Conservation (phyloP, 441 rosid genomes). For the Pelargonium cotyledonis region DNA sequence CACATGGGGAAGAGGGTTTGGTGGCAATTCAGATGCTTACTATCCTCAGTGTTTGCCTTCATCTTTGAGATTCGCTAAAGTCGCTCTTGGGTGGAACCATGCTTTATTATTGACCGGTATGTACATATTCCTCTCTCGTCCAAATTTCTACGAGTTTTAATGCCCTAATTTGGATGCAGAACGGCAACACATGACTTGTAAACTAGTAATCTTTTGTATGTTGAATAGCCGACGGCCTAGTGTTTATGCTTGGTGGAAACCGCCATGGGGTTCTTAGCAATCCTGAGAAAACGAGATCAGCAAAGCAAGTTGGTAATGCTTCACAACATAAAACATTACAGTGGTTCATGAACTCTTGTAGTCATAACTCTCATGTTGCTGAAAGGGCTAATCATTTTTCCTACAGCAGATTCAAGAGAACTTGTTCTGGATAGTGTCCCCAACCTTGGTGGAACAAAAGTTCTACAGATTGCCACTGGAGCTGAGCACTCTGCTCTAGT, state of each 20-base stretch:
- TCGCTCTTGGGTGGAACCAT: slow-evolving; percentile 82
- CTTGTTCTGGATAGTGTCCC: slow-evolving; percentile 38
- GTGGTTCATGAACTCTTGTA: no score
- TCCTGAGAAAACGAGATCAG: slow-evolving; percentile 32
- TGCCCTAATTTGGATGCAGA: background rate
- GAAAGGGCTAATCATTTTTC: background rate
- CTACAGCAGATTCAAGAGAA: slow-evolving; percentile 25
- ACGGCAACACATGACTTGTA: background rate
- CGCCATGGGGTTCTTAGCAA: slow-evolving; percentile 39
- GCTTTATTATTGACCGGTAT: slow-evolving; percentile 54
- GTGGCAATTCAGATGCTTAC: slow-evolving; percentile 35
- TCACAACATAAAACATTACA: no score
- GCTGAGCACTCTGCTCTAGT: slow-evolving; percentile 76
- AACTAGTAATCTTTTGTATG: background rate
- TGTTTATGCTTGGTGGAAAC: slow-evolving; percentile 61
- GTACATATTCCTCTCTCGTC: background rate
- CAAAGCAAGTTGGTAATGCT: slow-evolving; percentile 34
- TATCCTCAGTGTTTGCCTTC: slow-evolving; percentile 41
- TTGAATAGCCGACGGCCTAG: slow-evolving; percentile 50
- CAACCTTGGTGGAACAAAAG: slow-evolving; percentile 36
- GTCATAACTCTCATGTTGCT: no score
- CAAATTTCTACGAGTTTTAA: background rate
- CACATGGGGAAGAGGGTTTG: slow-evolving; percentile 82
- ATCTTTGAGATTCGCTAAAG: slow-evolving; percentile 26
- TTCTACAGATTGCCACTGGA: slow-evolving; percentile 65